A percentile compares a stretch with the other conserved stretches of the same genome.
These are phyloP conservation scores for Ustilago vetiveriae DNA, from an alignment of 1,284 basidiomycete genomes.

Conservation along the genomic window DNA sequence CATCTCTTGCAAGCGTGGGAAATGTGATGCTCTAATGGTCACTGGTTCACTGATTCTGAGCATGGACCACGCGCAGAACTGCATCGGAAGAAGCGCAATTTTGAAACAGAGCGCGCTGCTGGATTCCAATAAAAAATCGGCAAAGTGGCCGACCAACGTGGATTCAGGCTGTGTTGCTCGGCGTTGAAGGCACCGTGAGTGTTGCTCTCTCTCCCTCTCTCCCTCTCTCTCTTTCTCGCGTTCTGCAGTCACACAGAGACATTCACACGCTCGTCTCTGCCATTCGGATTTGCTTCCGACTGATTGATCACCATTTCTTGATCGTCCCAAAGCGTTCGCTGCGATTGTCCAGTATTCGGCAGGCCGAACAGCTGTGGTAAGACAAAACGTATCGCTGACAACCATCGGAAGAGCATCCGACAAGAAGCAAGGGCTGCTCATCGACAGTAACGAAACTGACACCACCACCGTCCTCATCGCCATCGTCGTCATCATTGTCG, in stretches of 20 bases:
- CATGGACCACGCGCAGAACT: slow-evolving; percentile 11
- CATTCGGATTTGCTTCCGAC: neutral
- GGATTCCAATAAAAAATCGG: no score
- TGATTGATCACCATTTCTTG: neutral
- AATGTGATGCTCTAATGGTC: slow-evolving; percentile 1
- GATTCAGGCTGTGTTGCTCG: slow-evolving; percentile 3
- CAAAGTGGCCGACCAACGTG: no score
- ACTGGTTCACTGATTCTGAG: no score
- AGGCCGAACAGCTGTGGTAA: slow-evolving; percentile 3
- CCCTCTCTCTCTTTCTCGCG: neutral
- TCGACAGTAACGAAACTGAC: no score
- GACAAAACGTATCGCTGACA: neutral
- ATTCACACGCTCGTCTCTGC: neutral
- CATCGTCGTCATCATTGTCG: slow-evolving; percentile 1
- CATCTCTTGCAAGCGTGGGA: no score
- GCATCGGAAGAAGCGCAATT: neutral
- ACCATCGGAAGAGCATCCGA: neutral
- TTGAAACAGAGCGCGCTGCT: slow-evolving; percentile 11
- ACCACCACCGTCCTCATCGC: no score
- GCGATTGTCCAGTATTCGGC: slow-evolving; percentile 5
- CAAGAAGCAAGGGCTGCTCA: neutral
- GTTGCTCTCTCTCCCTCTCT: no score
- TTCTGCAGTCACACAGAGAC: neutral
- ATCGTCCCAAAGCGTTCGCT: neutral
- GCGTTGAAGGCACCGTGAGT: no score